Evolutionary conservation across 2,329 filamentous ascomycete genomes (phyloP), one percentile per base, ranked within the genome.

Genomic region (Ceratocystis colombiana): DNA sequence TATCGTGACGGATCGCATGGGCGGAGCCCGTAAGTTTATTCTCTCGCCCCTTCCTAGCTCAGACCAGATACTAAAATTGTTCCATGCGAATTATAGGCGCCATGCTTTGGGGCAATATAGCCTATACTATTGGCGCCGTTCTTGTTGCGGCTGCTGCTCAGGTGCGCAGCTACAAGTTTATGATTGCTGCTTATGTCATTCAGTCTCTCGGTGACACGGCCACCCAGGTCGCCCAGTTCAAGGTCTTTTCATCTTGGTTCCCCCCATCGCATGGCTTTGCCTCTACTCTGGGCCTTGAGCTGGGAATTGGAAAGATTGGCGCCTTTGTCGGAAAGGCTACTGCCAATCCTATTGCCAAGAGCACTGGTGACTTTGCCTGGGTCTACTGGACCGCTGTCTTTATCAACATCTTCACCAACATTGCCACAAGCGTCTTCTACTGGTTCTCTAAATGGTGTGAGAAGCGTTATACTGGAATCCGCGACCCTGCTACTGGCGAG

Each of bases 231-330:
- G 84, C 84, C 0, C 83, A 86, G 71, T 86, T 86, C 72, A 84
- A 85, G 68, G 80, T 86, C 68, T 86, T 86, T 70, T 84, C 82
- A 0, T 84, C 82, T 0, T 86, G 84, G 84, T 86, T 86, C 68
- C 77, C 83, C 0, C 84, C 84, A 0, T 82, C 77, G 6, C 79
- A 82, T 66, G 84, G 84, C 1, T 86, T 86, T 70, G 84, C 83
- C 0, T 83, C 82, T 0, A 86, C 83, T 0, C 75, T 86, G 0
- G 84, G 79, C 0, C 80, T 86, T 3, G 84, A 86, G 71, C 75
- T 86, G 0, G 82, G 79, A 0, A 79, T 86, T 64, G 82, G 82
- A 20, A 86, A 85, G 71, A 80, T 86, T 7, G 83, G 84, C 1
- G 79, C 78, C 0, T 85, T 86, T 66, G 80, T 84, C 1, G 84